Base-by-base conservation (phyloP, 2,329 filamentous ascomycete species). In the Fusarium palustre region DNA sequence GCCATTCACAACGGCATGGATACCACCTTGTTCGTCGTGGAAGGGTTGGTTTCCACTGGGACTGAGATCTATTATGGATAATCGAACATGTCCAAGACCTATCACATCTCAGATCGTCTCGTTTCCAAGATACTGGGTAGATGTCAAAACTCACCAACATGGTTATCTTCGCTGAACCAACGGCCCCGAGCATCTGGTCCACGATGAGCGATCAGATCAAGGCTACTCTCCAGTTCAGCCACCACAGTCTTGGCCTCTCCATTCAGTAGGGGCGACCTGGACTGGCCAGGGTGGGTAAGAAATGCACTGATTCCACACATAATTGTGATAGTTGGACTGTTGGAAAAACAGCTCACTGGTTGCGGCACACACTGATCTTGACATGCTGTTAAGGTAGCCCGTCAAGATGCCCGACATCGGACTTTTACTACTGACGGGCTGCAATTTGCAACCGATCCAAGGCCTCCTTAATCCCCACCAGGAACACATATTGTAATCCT, bases 241-340 rank as follows among this genome's bases (percentile, higher is more conserved):
- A 18, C 22, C 20, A 33, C 39, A 28, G 22, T 22, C 18, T 54
- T 54, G 22, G 22, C 30, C 9, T 54, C 52, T 2, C 39, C 39
- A 25, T 46, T 54, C 12, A 46, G 18, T 28, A 54, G 34, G 11
- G 34, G 54, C 7, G 25, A 50, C 18, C 34, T n/a, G 28, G 25
- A 25, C 13, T 24, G 36, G n/a, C 55, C 55, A 22, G 55, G 55
- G 20, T 57, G 46, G 55, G 36, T 57, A 12, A 57, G 28, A 18
- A 50, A 52, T 7, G 55, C 36, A 42, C 55, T 57, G 36, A 57
- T 57, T 42, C 55, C 55, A 34, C 55, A 57, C 46, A 57, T 57
- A n/a, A 38, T 57, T 25, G 36, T 12, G 7, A 56, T 10, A 13
- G 15, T 46, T 5, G 20, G 20, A n/a, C 10, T 30, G 9, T 30